Conservation (phyloP, 2,329 filamentous ascomycete genomes). For the Pseudogymnoascus sp. region DNA sequence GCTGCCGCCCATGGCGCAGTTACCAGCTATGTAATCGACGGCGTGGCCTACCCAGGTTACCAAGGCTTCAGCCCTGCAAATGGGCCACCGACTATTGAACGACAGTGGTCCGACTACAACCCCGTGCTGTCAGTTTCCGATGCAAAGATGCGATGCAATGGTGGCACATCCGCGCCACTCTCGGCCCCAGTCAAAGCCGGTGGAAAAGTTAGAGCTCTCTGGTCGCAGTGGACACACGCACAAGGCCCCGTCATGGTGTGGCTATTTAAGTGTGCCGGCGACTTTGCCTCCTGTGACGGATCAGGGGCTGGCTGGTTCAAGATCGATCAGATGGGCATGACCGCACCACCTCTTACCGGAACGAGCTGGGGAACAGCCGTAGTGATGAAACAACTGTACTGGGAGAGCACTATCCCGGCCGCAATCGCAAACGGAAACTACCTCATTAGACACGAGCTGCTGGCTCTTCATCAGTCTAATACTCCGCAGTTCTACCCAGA, state of each 20-base stretch:
- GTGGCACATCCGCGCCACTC: constrained; percentile 40
- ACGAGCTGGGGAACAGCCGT: constrained; percentile 42
- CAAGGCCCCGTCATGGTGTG: constrained; percentile 53
- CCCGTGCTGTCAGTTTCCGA: constrained; percentile 42
- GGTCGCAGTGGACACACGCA: constrained; percentile 50
- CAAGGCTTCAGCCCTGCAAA: constrained; percentile 42
- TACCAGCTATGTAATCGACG: constrained; percentile 40
- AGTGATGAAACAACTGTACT: constrained; percentile 38
- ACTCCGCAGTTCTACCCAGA: constrained; percentile 47
- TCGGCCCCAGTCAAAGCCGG: constrained; percentile 41
- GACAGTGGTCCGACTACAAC: constrained; percentile 51
- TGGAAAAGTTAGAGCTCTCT: constrained; percentile 40
- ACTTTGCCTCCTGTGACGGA: constrained; percentile 43
- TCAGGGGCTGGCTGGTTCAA: constrained; percentile 50
- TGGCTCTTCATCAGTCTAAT: constrained; percentile 47
- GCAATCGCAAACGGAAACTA: constrained; percentile 45
- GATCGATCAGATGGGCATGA: constrained; percentile 46
- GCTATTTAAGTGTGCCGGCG: constrained; percentile 44
- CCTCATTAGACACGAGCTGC: constrained; percentile 48
- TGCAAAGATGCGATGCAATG: constrained; percentile 47
- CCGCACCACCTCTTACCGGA: constrained; percentile 36
- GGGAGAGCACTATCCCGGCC: constrained; percentile 43
- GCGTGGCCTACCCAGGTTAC: constrained; percentile 37
- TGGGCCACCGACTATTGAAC: constrained; percentile 45
- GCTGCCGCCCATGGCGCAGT: constrained; percentile 33